These are phyloP conservation scores for Glycine soja DNA, from an alignment of 306 rosid species.

Conservation along the genomic window DNA sequence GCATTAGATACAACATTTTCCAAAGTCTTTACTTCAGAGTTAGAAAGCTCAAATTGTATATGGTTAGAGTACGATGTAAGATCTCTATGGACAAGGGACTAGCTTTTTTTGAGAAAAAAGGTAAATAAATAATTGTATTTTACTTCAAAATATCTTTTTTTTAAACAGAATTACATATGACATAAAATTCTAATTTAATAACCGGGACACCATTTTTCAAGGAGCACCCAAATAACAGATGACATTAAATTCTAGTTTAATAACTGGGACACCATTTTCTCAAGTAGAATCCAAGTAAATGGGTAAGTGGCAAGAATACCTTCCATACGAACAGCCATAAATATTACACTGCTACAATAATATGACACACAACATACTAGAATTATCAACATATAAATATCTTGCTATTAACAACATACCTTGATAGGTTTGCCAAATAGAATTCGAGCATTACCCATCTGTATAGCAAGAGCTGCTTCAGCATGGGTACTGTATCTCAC, in stretches of 20 bases:
- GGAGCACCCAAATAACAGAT: too few species aligned
- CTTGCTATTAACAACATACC: slow-evolving; percentile 55
- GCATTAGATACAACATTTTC: neutral
- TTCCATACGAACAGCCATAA: neutral
- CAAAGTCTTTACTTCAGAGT: neutral
- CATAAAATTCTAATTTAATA: too few species aligned
- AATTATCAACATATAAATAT: neutral
- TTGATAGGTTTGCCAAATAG: slow-evolving; percentile 84
- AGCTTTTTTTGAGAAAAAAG: neutral
- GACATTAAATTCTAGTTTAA: too few species aligned
- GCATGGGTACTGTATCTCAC: slow-evolving; percentile 86
- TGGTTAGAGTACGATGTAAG: too few species aligned
- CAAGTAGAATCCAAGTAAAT: neutral
- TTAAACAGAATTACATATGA: too few species aligned
- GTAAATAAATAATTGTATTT: neutral
- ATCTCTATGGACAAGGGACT: neutral
- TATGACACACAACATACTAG: neutral
- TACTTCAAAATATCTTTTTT: too few species aligned
- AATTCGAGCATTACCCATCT: slow-evolving; percentile 79
- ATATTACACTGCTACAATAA: neutral
- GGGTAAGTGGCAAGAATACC: neutral
- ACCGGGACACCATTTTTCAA: too few species aligned
- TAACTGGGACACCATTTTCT: too few species aligned
- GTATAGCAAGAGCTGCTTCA: slow-evolving; percentile 94
- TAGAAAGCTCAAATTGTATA: neutral